These are phyloP conservation scores for Epichloe glyceriae DNA, from an alignment of 2,329 filamentous ascomycete species.

Conservation along the genomic window DNA sequence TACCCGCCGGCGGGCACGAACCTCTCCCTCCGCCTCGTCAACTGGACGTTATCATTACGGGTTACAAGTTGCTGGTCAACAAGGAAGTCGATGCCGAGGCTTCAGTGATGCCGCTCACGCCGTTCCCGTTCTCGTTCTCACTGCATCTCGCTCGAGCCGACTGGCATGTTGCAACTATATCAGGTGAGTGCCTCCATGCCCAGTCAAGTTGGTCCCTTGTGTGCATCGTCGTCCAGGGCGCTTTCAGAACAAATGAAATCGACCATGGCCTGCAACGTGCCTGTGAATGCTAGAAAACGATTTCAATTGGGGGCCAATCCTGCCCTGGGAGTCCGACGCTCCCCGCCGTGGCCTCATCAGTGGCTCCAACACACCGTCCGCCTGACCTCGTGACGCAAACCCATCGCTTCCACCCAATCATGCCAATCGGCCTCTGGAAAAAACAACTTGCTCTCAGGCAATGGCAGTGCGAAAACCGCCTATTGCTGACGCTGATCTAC, in stretches of 20 bases:
- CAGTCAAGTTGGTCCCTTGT: not conserved
- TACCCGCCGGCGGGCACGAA: not conserved
- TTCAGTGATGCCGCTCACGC: not conserved
- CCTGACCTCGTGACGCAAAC: slow-evolving; percentile 9
- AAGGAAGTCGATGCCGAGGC: not conserved
- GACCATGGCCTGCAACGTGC: not conserved
- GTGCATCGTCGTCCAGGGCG: not conserved
- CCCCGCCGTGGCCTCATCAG: slow-evolving; percentile 2
- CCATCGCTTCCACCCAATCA: not conserved
- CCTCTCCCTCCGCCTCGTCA: not conserved
- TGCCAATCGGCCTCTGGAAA: not conserved
- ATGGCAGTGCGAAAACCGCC: not conserved
- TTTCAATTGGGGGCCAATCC: not conserved
- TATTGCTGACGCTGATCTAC: not conserved
- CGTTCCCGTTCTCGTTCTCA: not conserved
- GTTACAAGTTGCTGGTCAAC: not conserved
- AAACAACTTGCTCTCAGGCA: not conserved
- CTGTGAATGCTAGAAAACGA: not conserved
- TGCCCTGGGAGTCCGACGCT: not conserved
- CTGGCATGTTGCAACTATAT: not conserved
- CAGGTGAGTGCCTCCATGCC: not conserved
- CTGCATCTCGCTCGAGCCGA: not conserved
- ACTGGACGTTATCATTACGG: not conserved
- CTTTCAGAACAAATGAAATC: slow-evolving; percentile 1
- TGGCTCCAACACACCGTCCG: slow-evolving; percentile 9